Evolutionary conservation across 2,329 filamentous ascomycete genomes (phyloP).

Genomic region (Drechslerella coelobrocha): DNA sequence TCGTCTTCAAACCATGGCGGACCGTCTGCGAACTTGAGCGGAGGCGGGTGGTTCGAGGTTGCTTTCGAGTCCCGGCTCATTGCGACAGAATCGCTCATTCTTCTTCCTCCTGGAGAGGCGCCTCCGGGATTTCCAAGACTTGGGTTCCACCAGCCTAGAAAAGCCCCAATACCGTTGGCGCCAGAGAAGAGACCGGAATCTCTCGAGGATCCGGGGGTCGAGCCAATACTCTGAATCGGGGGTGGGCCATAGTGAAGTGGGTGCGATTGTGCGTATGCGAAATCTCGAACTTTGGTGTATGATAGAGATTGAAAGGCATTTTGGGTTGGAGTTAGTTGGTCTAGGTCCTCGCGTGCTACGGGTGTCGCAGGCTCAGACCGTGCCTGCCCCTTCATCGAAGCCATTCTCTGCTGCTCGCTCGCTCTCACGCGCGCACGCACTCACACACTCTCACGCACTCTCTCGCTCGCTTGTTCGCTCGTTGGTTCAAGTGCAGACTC

Average conservation of each 20-base stretch:
- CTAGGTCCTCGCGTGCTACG: slow-evolving; percentile 45
- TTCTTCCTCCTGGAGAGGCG: slow-evolving; percentile 55
- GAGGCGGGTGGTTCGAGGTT: slow-evolving; percentile 71
- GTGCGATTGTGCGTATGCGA: slow-evolving; percentile 83
- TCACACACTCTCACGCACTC: not conserved
- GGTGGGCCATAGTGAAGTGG: slow-evolving; percentile 94
- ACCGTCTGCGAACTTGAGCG: slow-evolving; percentile 83
- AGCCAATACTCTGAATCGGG: slow-evolving; percentile 63
- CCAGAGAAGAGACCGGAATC: slow-evolving; percentile 46
- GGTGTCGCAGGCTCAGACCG: slow-evolving; percentile 50
- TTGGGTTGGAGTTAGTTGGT: slow-evolving; percentile 41
- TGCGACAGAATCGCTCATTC: slow-evolving; percentile 65
- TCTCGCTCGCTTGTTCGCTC: not conserved
- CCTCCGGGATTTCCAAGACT: slow-evolving; percentile 69
- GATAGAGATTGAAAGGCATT: slow-evolving; percentile 66
- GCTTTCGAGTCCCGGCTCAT: slow-evolving; percentile 59
- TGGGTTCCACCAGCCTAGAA: slow-evolving; percentile 60
- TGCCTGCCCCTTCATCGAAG: slow-evolving; percentile 50
- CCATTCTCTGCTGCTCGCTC: slow-evolving; percentile 32
- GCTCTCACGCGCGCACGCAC: slow-evolving; percentile 2
- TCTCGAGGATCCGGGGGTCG: slow-evolving; percentile 41
- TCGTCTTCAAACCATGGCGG: slow-evolving; percentile 96
- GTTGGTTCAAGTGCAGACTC: not conserved
- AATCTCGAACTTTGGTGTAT: slow-evolving; percentile 93
- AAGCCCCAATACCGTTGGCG: slow-evolving; percentile 35